Evolutionary conservation across 331 rosid genomes (phyloP), one percentile per base, ranked within the genome.

Genomic region (Pyracantha coccinea): DNA sequence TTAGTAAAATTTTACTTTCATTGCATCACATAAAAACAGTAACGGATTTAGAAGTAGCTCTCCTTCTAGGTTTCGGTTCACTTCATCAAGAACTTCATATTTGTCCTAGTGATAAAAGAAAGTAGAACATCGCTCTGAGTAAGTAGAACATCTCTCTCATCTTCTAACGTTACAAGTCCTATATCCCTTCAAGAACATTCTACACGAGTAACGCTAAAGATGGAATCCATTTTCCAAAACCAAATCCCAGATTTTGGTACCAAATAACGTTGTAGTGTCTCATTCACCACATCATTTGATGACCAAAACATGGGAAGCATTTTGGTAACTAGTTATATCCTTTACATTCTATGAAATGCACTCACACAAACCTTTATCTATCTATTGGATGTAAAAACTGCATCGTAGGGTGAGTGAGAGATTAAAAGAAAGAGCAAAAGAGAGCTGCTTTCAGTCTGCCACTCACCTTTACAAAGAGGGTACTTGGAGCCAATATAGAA

Each of bases 401-500:
- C 28, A 29, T 1, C 4, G 6, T 11, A 54, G 66, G 0, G 4
- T 69, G 25, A 29, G 50, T 4, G 65, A 31, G 25, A 29, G 41
- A 54, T 29, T 41, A 20, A 62, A 44, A 62, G 63, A 57, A 57
- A 57, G 29, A 57, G 59, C 24, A 11, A 77, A 59, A 67, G 23
- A 73, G 57, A 71, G 65, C 61, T 8, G 69, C 21, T 4, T 8
- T 60, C 16, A 38, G 13, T 33, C 35, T 69, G 72, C 28, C 5
- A 69, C 72, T 31, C 72, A 85, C 97, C 93, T 91, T 91, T 17
- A 91, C 96, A 82, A 88, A 85, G 60, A 91, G 88, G 55, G 93
- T 91, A 64, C 79, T 84, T 14, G 96, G 96, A 69, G 96, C 93
- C 90, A 91, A 81, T 60, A 87, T 87, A 31, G 92, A 83, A 76